Evolutionary conservation across 31 red algal species (phyloP).

Genomic region (Porphyra umbilicalis): DNA sequence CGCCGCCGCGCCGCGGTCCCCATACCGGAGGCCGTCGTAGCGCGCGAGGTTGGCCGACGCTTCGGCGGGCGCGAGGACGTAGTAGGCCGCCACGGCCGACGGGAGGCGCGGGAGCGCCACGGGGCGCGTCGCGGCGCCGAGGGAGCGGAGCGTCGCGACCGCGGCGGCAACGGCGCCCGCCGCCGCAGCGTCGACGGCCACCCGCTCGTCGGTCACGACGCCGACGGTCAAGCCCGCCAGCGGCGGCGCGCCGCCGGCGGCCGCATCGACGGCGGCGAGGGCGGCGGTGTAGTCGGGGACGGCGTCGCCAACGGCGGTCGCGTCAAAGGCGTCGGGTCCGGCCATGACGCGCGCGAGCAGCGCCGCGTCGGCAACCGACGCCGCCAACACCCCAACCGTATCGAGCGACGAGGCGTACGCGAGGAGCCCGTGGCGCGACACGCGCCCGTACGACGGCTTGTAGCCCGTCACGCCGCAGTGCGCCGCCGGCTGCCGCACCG

Average conservation of each 20-base stretch:
- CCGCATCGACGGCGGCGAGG: conserved; percentile 10
- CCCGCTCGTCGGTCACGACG: conserved; percentile 44
- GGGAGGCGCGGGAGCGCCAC: conserved; percentile 43
- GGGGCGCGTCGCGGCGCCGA: conserved; percentile 49
- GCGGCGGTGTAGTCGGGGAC: conserved; percentile 22
- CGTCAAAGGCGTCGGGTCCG: conserved; percentile 57
- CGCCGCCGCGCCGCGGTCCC: conserved; percentile 47
- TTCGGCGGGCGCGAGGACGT: conserved; percentile 77
- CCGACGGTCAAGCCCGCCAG: conserved; percentile 37
- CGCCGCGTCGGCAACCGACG: conserved; percentile 55
- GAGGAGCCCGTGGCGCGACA: conserved; percentile 87
- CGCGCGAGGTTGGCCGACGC: conserved; percentile 92
- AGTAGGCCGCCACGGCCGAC: conserved; percentile 60
- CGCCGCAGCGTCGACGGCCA: conserved; percentile 22
- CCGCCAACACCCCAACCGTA: conserved; percentile 68
- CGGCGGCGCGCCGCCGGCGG: background rate
- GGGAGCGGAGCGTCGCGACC: conserved; percentile 6
- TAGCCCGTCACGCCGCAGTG: conserved; percentile 90
- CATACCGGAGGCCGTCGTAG: conserved; percentile 96
- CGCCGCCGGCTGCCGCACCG: conserved; percentile 80
- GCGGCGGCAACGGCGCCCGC: conserved; percentile 23
- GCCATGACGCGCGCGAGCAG: conserved; percentile 61
- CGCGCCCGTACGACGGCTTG: conserved; percentile 88
- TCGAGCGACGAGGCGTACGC: conserved; percentile 93
- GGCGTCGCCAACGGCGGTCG: conserved; percentile 22